These are phyloP conservation scores for Anastatica hierochuntica DNA, from an alignment of 345 rosid genomes.

Conservation along the genomic window DNA sequence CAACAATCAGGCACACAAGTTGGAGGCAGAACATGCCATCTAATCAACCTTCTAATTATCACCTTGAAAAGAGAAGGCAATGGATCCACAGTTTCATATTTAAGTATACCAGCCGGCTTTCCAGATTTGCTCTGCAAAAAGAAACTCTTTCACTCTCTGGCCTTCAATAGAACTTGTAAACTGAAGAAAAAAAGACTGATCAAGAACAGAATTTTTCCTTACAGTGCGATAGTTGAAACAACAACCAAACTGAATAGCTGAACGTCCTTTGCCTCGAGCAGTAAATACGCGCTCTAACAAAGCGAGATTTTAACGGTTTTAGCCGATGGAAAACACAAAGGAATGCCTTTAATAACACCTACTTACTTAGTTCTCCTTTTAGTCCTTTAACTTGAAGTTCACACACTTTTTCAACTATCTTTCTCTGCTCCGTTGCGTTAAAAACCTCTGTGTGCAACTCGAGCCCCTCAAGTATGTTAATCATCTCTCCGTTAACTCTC, in stretches of 20 bases:
- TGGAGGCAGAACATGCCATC: constrained; percentile 52
- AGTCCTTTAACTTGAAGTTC: constrained; percentile 38
- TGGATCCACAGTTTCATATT: constrained; percentile 49
- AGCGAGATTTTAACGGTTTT: no score
- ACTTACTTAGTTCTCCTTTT: constrained; percentile 45
- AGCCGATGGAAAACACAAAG: no score
- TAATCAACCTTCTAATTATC: constrained; percentile 49
- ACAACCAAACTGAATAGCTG: constrained; percentile 56
- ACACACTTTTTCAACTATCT: constrained; percentile 43
- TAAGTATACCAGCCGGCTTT: constrained; percentile 49
- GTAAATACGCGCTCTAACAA: constrained; percentile 45
- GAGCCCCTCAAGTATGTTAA: constrained; percentile 45
- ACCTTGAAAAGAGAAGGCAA: constrained; percentile 47
- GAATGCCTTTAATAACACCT: no score
- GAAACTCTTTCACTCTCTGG: no score
- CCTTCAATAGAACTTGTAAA: no score
- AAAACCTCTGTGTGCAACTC: constrained; percentile 48
- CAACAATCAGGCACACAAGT: constrained; percentile 56
- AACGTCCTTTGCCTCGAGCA: constrained; percentile 65
- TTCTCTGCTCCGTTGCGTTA: constrained; percentile 47
- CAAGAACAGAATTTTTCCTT: no score
- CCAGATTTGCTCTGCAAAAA: constrained; percentile 30
- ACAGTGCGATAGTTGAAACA: constrained; percentile 51
- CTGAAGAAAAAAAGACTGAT: neutral
- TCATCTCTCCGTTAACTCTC: constrained; percentile 34